Base-by-base conservation (phyloP, 2,329 filamentous ascomycete species). In the Sodiomyces alkalinus region DNA sequence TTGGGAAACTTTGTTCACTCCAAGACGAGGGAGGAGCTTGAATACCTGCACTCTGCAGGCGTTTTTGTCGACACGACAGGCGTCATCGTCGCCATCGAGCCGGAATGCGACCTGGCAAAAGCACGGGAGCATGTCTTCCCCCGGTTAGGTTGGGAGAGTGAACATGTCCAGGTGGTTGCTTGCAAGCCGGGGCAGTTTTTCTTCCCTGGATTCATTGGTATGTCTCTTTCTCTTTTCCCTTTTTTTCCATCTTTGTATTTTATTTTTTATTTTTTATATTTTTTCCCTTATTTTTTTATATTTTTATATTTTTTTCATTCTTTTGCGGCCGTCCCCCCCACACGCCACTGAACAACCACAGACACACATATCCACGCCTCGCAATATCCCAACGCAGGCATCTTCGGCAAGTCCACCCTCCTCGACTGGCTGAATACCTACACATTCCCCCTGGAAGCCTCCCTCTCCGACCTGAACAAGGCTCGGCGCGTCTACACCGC, bases 281-380 rank as follows among this genome's bases (percentile, higher is more conserved):
- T n/a, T n/a, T n/a, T n/a, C n/a, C n/a, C n/a, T n/a, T n/a, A n/a
- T n/a, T n/a, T n/a, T n/a, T n/a, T n/a, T n/a, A n/a, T n/a, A n/a
- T n/a, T n/a, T n/a, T n/a, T n/a, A 22, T 5, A 22, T 22, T 12
- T n/a, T 5, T 12, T n/a, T 22, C 21, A 6, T n/a, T n/a, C n/a
- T n/a, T n/a, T n/a, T n/a, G n/a, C 21, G 11, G 5, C 6, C 21
- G 6, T 6, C 11, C 6, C n/a, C 21, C 11, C 5, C 21, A n/a
- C 6, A 12, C 11, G 11, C 6, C 6, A 22, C 6, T 22, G 11
- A 27, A 33, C 32, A 23, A 17, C 19, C 13, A n/a, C 36, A 87
- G 87, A 98, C 52, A 93, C 90, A 1, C 90, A 98, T 50, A 80
- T 93, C 33, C 90, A 98, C 49, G 90, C 90, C 7, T 71, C 86